phyloP scores from a whole-genome alignment of 2,329 filamentous ascomycete species.

The Talaromyces sp. region DNA sequence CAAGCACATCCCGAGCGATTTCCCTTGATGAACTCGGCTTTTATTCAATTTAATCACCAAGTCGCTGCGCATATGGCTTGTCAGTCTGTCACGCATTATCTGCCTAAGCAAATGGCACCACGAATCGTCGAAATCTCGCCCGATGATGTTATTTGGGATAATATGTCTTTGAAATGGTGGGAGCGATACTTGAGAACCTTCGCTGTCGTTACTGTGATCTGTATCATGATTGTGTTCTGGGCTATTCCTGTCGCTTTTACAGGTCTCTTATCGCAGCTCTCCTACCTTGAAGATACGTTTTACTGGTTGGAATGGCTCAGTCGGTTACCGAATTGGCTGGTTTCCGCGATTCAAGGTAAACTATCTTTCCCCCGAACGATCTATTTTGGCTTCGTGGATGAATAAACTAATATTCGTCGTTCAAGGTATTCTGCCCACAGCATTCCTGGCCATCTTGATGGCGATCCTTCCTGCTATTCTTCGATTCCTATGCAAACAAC shows the following conservation, averaged over 20 bases:
- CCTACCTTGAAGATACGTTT: slow-evolving; percentile 66
- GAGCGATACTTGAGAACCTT: slow-evolving; percentile 75
- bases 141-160: slow-evolving; percentile 92
- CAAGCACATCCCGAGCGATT: slow-evolving; percentile 84
- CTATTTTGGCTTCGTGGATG: no score
- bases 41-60: slow-evolving; percentile 98
- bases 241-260: slow-evolving; percentile 89
- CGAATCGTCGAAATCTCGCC: slow-evolving; percentile 89
- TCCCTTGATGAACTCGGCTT: slow-evolving; percentile 91
- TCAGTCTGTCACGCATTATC: slow-evolving; percentile 84
- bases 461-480: slow-evolving; percentile 78
- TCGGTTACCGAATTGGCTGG: slow-evolving; percentile 60
- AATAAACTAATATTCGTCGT: neutral
- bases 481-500: slow-evolving; percentile 69
- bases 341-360: slow-evolving; percentile 75
- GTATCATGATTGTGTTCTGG: slow-evolving; percentile 82
- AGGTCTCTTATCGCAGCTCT: slow-evolving; percentile 76
- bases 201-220: slow-evolving; percentile 66
- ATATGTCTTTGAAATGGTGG: slow-evolving; percentile 97
- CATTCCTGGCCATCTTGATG: slow-evolving; percentile 75
- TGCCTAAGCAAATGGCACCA: slow-evolving; percentile 91
- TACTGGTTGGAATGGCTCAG: slow-evolving; percentile 73
- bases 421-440: slow-evolving; percentile 66
- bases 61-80: slow-evolving; percentile 98
- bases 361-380: neutral